These are phyloP conservation scores for Rhypophila decipiens DNA, from an alignment of 495 filamentous ascomycete species.

Conservation along the genomic window DNA sequence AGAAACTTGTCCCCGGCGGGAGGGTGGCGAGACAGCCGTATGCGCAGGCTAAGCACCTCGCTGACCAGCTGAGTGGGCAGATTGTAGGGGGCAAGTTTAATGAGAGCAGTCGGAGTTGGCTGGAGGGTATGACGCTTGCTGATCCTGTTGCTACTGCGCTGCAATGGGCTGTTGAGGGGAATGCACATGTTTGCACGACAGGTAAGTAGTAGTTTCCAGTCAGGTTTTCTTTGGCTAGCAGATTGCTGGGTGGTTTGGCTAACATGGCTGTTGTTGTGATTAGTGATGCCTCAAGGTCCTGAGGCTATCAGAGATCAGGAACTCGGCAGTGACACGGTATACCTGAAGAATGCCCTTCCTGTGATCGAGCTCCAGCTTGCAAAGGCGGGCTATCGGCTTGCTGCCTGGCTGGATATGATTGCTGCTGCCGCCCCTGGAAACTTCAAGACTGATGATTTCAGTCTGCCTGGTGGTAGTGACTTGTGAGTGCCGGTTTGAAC, in stretches of 20 bases:
- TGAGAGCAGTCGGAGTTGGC: constrained; percentile 35
- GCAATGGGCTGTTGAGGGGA: constrained; percentile 57
- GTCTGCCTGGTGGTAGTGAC: too few species aligned
- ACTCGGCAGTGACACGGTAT: constrained; percentile 43
- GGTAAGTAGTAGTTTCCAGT: constrained; percentile 32
- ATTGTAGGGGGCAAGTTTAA: constrained; percentile 50
- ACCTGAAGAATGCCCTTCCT: constrained; percentile 55
- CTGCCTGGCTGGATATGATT: constrained; percentile 54
- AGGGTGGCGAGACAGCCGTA: constrained; percentile 31
- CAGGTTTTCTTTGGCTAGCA: too few species aligned
- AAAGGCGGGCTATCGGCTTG: constrained; percentile 65
- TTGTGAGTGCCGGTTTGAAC: too few species aligned
- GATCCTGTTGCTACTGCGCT: constrained; percentile 46
- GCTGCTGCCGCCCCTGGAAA: too few species aligned
- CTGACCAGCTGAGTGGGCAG: constrained; percentile 39
- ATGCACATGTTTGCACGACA: constrained; percentile 51
- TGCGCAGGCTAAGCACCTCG: constrained; percentile 44
- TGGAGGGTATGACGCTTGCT: constrained; percentile 41
- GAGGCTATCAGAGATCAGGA: constrained; percentile 50
- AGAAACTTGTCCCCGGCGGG: constrained; percentile 48
- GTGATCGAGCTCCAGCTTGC: constrained; percentile 69
- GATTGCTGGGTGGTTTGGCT: too few species aligned
- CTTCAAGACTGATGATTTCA: too few species aligned
- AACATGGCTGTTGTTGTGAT: too few species aligned
- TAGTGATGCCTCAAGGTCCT: constrained; percentile 52